phyloP scores from a whole-genome alignment of 495 filamentous ascomycete species.

The Aspergillus saccharolyticus region DNA sequence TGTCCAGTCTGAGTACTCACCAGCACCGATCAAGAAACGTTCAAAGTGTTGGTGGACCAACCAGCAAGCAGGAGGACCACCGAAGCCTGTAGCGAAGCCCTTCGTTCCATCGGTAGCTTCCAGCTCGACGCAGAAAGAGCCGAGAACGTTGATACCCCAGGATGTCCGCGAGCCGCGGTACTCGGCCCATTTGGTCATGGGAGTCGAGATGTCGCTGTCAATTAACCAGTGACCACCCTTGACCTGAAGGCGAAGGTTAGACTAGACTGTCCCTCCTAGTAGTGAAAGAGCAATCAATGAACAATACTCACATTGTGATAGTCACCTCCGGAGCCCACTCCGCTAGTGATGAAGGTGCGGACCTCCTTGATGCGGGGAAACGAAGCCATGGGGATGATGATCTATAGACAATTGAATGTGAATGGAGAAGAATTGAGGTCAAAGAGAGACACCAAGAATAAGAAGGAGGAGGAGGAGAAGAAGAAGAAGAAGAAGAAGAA shows the following conservation, averaged over 20 bases:
- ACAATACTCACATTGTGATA: constrained; percentile 86
- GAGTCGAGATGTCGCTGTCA: constrained; percentile 84
- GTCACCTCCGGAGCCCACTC: constrained; percentile 84
- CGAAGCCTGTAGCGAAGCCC: constrained; percentile 90
- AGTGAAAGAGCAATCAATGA: no score
- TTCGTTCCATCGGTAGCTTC: constrained; percentile 84
- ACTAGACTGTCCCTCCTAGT: neutral
- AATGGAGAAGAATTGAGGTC: constrained; percentile 1
- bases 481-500: neutral
- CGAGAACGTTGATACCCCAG: constrained; percentile 93
- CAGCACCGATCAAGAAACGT: constrained; percentile 79
- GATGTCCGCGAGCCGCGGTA: constrained; percentile 83
- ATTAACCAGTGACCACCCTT: constrained; percentile 89
- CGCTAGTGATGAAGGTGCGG: constrained; percentile 75
- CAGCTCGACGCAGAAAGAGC: constrained; percentile 90
- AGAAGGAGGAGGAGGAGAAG: no score
- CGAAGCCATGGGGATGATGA: constrained; percentile 26
- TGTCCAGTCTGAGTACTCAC: constrained; percentile 26
- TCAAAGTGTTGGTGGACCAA: constrained; percentile 86
- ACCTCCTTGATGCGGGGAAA: constrained; percentile 68
- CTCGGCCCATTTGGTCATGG: constrained; percentile 82
- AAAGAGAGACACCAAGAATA: neutral
- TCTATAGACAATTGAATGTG: neutral
- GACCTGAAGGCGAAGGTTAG: constrained; percentile 37
- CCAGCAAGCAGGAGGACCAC: constrained; percentile 91